Base-by-base conservation (phyloP, 345 rosid genomes). In the Arabis hirsuta region DNA sequence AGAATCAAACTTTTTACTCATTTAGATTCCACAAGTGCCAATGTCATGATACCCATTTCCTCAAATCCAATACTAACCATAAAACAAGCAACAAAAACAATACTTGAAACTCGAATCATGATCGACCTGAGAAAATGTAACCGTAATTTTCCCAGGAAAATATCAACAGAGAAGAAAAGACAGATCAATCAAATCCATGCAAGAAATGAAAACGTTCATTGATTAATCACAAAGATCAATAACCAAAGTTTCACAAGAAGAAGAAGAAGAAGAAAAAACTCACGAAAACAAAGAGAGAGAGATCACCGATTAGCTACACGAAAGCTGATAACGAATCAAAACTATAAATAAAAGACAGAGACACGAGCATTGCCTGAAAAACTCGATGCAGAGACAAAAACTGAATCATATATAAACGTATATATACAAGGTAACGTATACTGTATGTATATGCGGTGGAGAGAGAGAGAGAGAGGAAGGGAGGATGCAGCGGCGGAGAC, bases 401-500 rank as follows among this genome's bases (percentile, higher is more conserved):
- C 64, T 32, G 29, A 36, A 31, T 36, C 50, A 32, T 6, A 24
- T 32, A 38, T 11, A 14, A 19, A 19, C 8, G 10, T 36, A 29
- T 32, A 47, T 36, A 63, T 34, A 47, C 13, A 63, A 20, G 9
- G 27, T 71, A 52, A 56, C 56, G 56, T 71, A 13, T 62, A 16
- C 16, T 16, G 16, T 16, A 42, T 43, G 19, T 43, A 36, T 36
- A n/a, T 46, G 29, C 20, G 34, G 48, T 12, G 51, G 11, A n/a
- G 50, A 51, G 70, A 44, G 56, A 16, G 52, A 12, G 24, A 55
- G 2, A 34, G 55, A 14, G 13, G 48, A 34, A 57, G 43, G 31
- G 32, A 43, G 24, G 57, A 65, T 55, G 77, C 77, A 47, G 77
- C 65, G 77, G 77, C 77, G 77, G 72, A 47, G 72, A 65, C 65